These are phyloP conservation scores for Dothistroma septosporum DNA, from an alignment of 2,329 filamentous ascomycete genomes.

Conservation along the genomic window DNA sequence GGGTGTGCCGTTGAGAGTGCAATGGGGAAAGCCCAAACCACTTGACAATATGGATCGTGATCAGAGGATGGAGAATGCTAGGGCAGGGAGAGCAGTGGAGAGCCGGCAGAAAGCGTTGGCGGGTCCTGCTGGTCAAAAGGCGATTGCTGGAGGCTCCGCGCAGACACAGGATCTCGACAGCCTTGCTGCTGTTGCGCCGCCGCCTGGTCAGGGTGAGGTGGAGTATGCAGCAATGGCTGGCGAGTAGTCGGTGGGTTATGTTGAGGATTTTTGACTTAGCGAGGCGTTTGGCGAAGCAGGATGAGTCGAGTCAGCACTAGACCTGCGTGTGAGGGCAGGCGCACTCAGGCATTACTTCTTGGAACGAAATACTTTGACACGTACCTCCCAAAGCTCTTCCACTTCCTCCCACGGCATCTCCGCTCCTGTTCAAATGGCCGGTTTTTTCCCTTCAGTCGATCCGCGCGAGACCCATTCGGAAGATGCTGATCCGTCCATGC, in stretches of 20 bases:
- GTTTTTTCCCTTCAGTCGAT: too few species aligned
- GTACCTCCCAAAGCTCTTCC: too few species aligned
- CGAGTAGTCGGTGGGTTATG: slow-evolving; percentile 49
- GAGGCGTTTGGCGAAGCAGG: slow-evolving; percentile 11
- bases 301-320: not conserved
- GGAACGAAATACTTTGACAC: not conserved
- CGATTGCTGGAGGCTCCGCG: slow-evolving; percentile 36
- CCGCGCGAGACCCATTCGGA: too few species aligned
- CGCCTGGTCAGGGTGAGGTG: slow-evolving; percentile 72
- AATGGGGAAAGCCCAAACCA: slow-evolving; percentile 90
- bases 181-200: slow-evolving; percentile 61
- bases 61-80: slow-evolving; percentile 72
- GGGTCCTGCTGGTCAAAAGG: slow-evolving; percentile 26
- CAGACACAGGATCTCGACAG: slow-evolving; percentile 42
- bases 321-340: not conserved
- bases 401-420: too few species aligned
- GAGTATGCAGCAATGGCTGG: slow-evolving; percentile 83
- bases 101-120: slow-evolving; percentile 24
- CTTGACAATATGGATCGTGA: slow-evolving; percentile 89
- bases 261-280: slow-evolving; percentile 3
- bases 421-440: too few species aligned
- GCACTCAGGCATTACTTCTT: not conserved
- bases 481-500: too few species aligned
- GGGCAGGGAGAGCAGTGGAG: slow-evolving; percentile 63
- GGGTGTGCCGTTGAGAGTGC: slow-evolving; percentile 81